Base-by-base conservation (phyloP, 2,329 filamentous ascomycete species). In the Huntiella decipiens region DNA sequence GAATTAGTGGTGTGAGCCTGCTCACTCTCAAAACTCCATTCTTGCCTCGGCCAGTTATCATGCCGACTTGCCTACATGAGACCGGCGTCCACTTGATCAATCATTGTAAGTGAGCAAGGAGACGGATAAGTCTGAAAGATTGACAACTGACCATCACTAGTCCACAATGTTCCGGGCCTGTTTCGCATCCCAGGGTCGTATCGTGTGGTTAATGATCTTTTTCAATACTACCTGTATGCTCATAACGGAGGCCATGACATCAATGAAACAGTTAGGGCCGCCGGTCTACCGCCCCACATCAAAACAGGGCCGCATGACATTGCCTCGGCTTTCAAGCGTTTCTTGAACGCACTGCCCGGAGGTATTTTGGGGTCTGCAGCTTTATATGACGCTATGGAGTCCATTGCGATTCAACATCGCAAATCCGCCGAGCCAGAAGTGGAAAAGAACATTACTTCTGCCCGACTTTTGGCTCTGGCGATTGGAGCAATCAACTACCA, bases 51-150 rank as follows among this genome's bases (percentile, higher is more conserved):
- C 67, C 68, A 17, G 59, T 82, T 19, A 60, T 71, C 13, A 59
- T 82, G 28, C 77, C 77, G 6, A 79, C 77, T 3, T 79, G 77
- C 52, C 65, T 82, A 42, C 73, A 77, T 38, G 77, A 77, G 7
- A 75, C 73, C 6, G 74, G 71, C n/a, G 73, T 79, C 51, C 68
- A 74, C 55, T 64, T 82, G 7, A 64, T 74, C 3, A 71, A 78
- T 41, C 61, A 79, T 56, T 70, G 72, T 73, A 55, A 55, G 63
- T 38, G 8, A 10, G 6, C 22, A 10, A 28, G 22, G 6, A 28
- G 19, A 10, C 11, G 5, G 19, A 22, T 37, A 11, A 8, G 10
- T 4, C 13, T 7, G 11, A n/a, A 12, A 12, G 28, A 22, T 13
- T 19, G 4, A 11, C 17, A 15, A n/a, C 35, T 47, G 33, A 42